Conservation (phyloP, 805 yeast genomes). For the Candida tibetensis region DNA sequence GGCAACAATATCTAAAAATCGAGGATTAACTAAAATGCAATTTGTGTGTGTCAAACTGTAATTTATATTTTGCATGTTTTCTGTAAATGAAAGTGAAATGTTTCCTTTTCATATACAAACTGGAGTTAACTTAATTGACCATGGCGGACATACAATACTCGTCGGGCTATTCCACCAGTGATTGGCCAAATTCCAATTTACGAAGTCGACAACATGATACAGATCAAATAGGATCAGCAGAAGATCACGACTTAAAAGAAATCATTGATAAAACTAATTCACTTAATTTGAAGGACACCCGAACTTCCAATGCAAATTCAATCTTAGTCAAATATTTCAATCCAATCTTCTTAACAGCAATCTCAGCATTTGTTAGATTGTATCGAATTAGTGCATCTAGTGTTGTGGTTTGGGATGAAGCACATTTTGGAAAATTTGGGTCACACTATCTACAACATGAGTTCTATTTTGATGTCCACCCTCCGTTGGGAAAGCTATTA, state of each 20-base stretch:
- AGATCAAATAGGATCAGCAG: background rate
- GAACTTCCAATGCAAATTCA: background rate
- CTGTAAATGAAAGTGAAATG: too few species aligned
- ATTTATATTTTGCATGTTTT: too few species aligned
- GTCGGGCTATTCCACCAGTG: conserved; percentile 1
- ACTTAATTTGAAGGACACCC: conserved; percentile 8
- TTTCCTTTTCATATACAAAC: background rate
- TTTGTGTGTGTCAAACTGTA: too few species aligned
- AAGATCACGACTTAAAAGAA: conserved; percentile 9
- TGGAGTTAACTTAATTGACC: background rate
- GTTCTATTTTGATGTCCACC: conserved; percentile 84
- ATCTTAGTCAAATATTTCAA: conserved; percentile 3
- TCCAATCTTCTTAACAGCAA: conserved; percentile 10
- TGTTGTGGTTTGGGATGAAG: conserved; percentile 84
- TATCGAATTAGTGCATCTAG: conserved; percentile 55
- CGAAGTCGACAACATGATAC: conserved; percentile 1
- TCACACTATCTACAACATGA: conserved; percentile 76
- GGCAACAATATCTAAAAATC: too few species aligned
- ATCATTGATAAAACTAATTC: conserved; percentile 12
- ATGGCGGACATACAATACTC: background rate
- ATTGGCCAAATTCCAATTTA: conserved; percentile 1
- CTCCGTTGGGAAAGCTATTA: conserved; percentile 80
- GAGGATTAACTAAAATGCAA: too few species aligned
- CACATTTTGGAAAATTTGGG: conserved; percentile 86
- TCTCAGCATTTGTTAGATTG: conserved; percentile 44